phyloP scores from a whole-genome alignment of 441 rosid species.

The Arabidopsis hybrid region DNA sequence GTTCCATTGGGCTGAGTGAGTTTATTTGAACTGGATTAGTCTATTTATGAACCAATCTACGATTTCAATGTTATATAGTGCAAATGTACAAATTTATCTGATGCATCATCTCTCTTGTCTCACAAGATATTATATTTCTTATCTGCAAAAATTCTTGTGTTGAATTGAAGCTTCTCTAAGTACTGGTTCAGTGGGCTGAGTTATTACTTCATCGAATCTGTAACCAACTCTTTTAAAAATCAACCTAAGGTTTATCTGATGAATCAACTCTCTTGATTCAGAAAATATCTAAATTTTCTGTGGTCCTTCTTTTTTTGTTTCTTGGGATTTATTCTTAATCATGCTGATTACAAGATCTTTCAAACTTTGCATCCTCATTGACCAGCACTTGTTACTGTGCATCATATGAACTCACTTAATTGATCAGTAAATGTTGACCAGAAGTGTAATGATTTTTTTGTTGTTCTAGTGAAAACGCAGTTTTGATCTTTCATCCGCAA shows the following conservation, averaged over 20 bases:
- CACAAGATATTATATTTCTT: conserved; percentile 16
- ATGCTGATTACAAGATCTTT: conserved; percentile 11
- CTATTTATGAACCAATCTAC: conserved; percentile 3
- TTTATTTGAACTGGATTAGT: conserved; percentile 37
- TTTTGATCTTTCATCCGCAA: conserved; percentile 1
- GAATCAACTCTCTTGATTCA: conserved; percentile 4
- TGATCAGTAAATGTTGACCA: background rate
- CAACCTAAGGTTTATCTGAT: conserved; percentile 4
- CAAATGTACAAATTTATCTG: background rate
- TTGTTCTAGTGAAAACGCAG: conserved; percentile 2
- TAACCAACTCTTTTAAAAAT: conserved; percentile 27
- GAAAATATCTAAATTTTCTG: conserved; percentile 11
- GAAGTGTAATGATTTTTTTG: conserved; percentile 23
- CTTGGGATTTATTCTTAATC: conserved; percentile 11
- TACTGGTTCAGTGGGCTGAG: conserved; percentile 22
- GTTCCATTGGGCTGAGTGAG: conserved; percentile 46
- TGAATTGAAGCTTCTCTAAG: conserved; percentile 25
- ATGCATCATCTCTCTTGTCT: conserved; percentile 30
- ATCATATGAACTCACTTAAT: conserved; percentile 14
- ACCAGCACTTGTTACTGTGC: conserved; percentile 9
- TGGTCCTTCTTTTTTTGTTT: background rate
- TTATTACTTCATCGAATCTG: conserved; percentile 38
- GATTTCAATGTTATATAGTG: background rate
- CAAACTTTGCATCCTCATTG: background rate
- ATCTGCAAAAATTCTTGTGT: background rate